These are phyloP conservation scores for Diaporthe ilicicola DNA, from an alignment of 2,329 filamentous ascomycete genomes.

Conservation along the genomic window DNA sequence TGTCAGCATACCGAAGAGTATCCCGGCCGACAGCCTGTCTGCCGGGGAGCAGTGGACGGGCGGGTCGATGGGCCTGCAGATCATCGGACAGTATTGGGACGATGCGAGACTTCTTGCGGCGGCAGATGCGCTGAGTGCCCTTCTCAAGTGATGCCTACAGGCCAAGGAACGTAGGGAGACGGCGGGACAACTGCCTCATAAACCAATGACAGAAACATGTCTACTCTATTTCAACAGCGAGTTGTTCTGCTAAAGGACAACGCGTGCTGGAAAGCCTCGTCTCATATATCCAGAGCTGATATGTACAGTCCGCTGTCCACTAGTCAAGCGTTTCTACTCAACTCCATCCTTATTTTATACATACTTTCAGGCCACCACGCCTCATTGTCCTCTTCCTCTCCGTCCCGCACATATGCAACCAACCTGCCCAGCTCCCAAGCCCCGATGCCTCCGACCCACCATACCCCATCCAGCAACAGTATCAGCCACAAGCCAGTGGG, in stretches of 20 bases:
- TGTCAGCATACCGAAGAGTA: constrained; percentile 78
- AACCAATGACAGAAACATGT: too few relatives aligned
- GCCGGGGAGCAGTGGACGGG: constrained; percentile 43
- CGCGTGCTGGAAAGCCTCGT: neutral
- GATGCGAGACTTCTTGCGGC: constrained; percentile 70
- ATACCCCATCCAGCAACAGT: constrained; percentile 48
- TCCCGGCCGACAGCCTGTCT: constrained; percentile 34
- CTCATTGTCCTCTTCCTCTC: constrained; percentile 28
- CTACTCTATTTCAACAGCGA: neutral
- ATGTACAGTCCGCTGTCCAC: neutral
- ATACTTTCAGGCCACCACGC: constrained; percentile 50
- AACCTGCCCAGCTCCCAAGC: constrained; percentile 45
- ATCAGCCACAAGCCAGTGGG: constrained; percentile 50
- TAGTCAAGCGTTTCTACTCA: constrained; percentile 6
- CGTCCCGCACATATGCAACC: constrained; percentile 32
- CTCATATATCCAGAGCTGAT: neutral
- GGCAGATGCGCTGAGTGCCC: constrained; percentile 54
- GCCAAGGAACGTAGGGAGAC: too few relatives aligned
- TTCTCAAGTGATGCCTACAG: neutral
- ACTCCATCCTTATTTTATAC: constrained; percentile 36
- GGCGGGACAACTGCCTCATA: neutral
- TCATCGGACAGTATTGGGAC: constrained; percentile 84
- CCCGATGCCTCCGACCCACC: constrained; percentile 50
- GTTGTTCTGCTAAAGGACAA: neutral
- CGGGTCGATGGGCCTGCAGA: constrained; percentile 67